A percentile compares a stretch with the other conserved stretches of the same genome.
Evolutionary conservation across 257 asterid genomes (phyloP).

Genomic region (Nicotiana sylvestris): DNA sequence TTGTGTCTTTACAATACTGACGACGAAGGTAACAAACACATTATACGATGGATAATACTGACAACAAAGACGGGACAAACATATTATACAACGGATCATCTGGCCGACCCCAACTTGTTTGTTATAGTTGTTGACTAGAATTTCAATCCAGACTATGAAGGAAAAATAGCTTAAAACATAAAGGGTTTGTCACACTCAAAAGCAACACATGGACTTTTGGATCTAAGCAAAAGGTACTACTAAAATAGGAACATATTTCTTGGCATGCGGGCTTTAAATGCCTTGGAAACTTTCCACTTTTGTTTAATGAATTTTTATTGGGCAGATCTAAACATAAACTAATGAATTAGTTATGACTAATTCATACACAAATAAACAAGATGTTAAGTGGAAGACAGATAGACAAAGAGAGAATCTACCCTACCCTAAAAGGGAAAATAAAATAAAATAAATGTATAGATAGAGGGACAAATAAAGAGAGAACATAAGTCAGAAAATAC

Average conservation of each 20-base stretch:
- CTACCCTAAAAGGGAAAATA: background rate
- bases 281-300: background rate
- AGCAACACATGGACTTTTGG: background rate
- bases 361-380: background rate
- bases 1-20: too few relatives aligned
- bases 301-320: background rate
- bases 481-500: background rate
- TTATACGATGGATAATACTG: too few relatives aligned
- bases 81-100: too few relatives aligned
- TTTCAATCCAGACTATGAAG: too few relatives aligned
- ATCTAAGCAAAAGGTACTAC: background rate
- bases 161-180: background rate
- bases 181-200: too few relatives aligned
- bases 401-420: background rate
- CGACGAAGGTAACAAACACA: too few relatives aligned
- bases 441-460: background rate
- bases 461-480: background rate
- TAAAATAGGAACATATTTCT: background rate
- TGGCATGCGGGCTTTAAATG: background rate
- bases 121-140: too few relatives aligned
- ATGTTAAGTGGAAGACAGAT: background rate
- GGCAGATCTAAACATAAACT: background rate
- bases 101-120: too few relatives aligned
- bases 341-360: background rate
- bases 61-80: too few relatives aligned